Evolutionary conservation across 75 land plant species (phyloP), one percentile per base, ranked within the genome.

Genomic region (Cryptomeria japonica): DNA sequence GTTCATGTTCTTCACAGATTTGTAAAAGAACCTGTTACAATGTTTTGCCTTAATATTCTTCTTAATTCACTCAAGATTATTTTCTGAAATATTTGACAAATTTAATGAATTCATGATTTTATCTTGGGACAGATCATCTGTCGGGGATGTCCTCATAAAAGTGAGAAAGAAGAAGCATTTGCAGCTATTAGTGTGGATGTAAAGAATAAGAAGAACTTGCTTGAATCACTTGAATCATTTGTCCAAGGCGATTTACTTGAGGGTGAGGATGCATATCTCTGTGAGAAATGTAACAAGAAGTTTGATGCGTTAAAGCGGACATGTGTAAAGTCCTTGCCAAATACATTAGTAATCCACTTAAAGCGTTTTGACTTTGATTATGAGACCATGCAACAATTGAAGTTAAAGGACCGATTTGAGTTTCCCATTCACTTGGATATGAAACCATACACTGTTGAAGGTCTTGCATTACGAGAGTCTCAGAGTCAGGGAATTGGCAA

Each of bases 281-380:
- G 90, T 87, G 90, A 88, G 42, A 89, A 89, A 88, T 89, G 90
- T 87, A 89, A 89, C n/a, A 37, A 42, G 47, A 89, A 89, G 68
- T 85, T 89, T 39, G 90, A 89, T 87, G 90, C 90, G 19, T 87
- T 89, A 61, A 89, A 89, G 42, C 89, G 90, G 5, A 85, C 84
- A 12, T 89, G 90, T 80, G 85, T 89, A 32, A 89, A 87, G 70
- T 83, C 85, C 34, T 86, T 89, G 80, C 90, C 90, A 39, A 84
- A 87, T 44, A 89, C 90, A 19, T 84, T 89, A 6, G 89, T 89
- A 22, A 83, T 89, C 46, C 90, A 89, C 85, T 46, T 89, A 44
- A 89, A 89, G 70, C 90, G 90, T 73, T 89, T 89, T 53, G 90
- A 89, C 51, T 89, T 89, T 64, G 88, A 89, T 82, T 87, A 89